Evolutionary conservation across 768 basidiomycete species (phyloP), one percentile per base, ranked within the genome.

Genomic region (Lentinus brumalis): DNA sequence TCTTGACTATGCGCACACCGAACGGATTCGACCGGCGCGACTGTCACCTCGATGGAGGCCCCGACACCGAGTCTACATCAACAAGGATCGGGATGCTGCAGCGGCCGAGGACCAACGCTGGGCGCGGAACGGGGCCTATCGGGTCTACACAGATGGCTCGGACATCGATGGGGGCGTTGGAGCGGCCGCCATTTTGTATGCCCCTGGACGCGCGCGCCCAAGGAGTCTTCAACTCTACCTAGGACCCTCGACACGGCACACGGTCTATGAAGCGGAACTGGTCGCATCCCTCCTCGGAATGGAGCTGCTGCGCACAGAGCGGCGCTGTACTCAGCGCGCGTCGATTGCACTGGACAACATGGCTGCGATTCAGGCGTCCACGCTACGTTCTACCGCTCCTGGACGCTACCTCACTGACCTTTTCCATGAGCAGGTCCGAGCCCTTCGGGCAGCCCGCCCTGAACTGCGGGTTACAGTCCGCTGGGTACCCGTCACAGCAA

Each of bases 91-190:
- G 11, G 55, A 61, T 11, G 56, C 39, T 5, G 68, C 69, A 0
- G 12, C 29, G 15, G 52, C 35, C 40, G 51, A 64, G 0, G 64
- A 63, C 12, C 10, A 8, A 6, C 4, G 6, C 2, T 64, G 62
- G 52, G 39, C 6, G 32, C 35, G 15, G n/a, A 21, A 46, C 0
- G 44, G 47, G 11, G 61, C 60, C 0, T 41, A 59, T 1, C 42
- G 55, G 14, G 53, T 75, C 0, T 76, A 71, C 59, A 65, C 73
- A 4, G 74, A 75, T 41, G 72, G 75, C 5, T 76, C 70, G 12
- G 70, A 62, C 0, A 44, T 66, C 10, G 60, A 70, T 6, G 68
- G 70, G 1, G 59, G 61, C 8, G 66, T 75, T 5, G 74, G 75
- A 2, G 75, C 70, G 8, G 66, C 70, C 14, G 75, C 73, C 26